Conservation (phyloP, 768 basidiomycete species). For the Trametopsis cervina region DNA sequence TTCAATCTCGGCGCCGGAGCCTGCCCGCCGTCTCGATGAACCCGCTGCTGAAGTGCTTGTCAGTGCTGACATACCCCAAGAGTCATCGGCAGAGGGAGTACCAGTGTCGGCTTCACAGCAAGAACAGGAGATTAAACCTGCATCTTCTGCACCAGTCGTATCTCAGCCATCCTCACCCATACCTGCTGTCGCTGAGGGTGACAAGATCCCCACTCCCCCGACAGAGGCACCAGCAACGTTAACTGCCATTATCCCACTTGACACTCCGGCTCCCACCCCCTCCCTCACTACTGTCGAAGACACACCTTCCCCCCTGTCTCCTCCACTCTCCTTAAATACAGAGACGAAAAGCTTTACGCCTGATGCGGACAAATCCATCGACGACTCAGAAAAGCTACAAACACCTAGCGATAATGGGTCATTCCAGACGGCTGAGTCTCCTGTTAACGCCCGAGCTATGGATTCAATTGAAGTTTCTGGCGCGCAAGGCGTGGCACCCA, state of each 20-base stretch:
- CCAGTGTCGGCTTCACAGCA: background rate
- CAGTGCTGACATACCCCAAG: background rate
- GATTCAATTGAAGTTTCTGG: conserved; percentile 10
- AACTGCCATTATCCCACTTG: background rate
- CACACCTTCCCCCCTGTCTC: background rate
- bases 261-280: background rate
- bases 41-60: background rate
- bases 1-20: background rate
- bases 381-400: conserved; percentile 11
- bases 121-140: background rate
- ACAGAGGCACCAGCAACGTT: background rate
- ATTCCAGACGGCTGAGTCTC: background rate
- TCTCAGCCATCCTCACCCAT: background rate
- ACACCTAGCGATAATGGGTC: conserved; percentile 11
- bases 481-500: conserved; percentile 12
- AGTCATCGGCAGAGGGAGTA: background rate
- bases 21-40: background rate
- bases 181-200: background rate
- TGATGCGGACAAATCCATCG: conserved; percentile 1
- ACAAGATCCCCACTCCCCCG: background rate
- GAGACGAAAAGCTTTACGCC: conserved; percentile 3
- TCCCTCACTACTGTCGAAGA: background rate
- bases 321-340: background rate
- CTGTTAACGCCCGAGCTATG: background rate
- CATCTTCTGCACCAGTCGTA: background rate